Evolutionary conservation across 257 asterid genomes (phyloP).

Genomic region (Voacanga thouarsii): DNA sequence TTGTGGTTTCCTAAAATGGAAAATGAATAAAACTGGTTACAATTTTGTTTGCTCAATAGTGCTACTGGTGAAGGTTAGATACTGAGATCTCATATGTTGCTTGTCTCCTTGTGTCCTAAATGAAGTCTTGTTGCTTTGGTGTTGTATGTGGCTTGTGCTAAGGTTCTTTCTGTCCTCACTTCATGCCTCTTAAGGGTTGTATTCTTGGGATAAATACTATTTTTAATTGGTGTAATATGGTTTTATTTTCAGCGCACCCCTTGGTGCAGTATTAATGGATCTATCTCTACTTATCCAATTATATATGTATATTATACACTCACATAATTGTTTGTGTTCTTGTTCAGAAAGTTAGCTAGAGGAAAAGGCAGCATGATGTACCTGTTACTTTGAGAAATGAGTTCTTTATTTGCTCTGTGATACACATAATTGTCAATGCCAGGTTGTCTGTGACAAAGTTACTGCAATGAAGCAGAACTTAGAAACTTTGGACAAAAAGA

Average conservation of each 20-base stretch:
- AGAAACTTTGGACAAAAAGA: conserved; percentile 50
- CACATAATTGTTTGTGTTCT: neutral
- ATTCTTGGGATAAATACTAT: neutral
- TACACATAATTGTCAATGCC: conserved; percentile 12
- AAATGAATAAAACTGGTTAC: neutral
- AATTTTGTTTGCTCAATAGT: neutral
- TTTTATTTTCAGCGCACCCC: no score
- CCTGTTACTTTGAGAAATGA: neutral
- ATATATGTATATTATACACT: no score
- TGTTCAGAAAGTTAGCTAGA: neutral
- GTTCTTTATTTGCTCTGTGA: neutral
- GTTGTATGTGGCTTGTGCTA: neutral
- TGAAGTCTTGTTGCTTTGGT: neutral
- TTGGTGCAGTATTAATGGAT: neutral
- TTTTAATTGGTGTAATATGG: neutral
- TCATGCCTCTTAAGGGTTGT: neutral
- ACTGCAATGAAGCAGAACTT: conserved; percentile 49
- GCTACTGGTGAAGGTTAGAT: neutral
- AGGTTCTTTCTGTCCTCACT: neutral
- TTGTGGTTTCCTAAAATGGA: neutral
- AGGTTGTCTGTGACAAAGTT: conserved; percentile 47
- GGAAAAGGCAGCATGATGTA: neutral
- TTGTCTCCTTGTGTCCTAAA: neutral
- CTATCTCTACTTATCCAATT: neutral
- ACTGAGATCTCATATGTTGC: neutral